These are phyloP conservation scores for Lasiodiplodia gonubiensis DNA, from an alignment of 2,329 filamentous ascomycete species.

Conservation along the genomic window DNA sequence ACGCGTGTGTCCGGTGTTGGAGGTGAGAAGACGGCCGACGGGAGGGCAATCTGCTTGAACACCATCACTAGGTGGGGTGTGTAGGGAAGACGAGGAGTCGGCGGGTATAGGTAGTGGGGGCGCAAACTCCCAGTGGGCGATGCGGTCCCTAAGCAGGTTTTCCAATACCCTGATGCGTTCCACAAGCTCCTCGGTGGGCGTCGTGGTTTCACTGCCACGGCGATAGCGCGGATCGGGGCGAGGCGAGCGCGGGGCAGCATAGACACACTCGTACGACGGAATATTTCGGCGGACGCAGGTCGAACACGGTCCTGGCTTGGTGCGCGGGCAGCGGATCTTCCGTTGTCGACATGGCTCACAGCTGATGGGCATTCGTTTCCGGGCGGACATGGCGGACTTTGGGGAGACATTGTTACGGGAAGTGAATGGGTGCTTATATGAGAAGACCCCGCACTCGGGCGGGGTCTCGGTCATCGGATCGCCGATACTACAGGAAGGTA, in stretches of 20 bases:
- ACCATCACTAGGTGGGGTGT: neutral
- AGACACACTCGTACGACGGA: neutral
- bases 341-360: neutral
- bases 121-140: neutral
- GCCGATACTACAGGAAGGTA: neutral
- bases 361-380: conserved; percentile 2
- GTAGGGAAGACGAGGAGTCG: neutral
- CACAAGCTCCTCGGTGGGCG: neutral
- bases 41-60: neutral
- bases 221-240: neutral
- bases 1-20: neutral
- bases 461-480: neutral
- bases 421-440: neutral
- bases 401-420: neutral
- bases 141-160: neutral
- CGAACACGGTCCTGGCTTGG: neutral
- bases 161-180: neutral
- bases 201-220: too few relatives aligned
- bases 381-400: conserved; percentile 5
- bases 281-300: neutral
- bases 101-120: neutral
- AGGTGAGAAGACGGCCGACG: neutral
- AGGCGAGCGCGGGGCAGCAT: neutral
- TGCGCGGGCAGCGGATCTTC: conserved; percentile 4
- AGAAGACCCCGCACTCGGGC: neutral